Base-by-base conservation (phyloP, 306 rosid genomes). In the Psophocarpus tetragonolobus region DNA sequence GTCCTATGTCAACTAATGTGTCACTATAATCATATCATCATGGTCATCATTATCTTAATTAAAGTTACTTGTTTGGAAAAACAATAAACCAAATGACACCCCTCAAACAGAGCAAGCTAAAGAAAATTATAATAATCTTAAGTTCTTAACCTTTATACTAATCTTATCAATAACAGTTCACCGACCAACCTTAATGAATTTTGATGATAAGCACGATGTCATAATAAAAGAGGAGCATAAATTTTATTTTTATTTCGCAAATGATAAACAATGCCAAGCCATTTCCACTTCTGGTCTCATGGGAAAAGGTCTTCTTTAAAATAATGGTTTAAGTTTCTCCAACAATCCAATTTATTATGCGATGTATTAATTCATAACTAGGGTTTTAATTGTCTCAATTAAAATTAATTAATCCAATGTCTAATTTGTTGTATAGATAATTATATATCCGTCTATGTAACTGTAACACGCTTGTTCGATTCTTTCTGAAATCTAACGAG, bases 121-220 rank as follows among this genome's bases (percentile, higher is more conserved):
- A 44, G 7, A 30, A 15, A 61, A 33, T 23, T 8, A 74, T 61
- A 42, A 74, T 74, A 61, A 29, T 64, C 27, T 62, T 35, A 20
- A 50, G 44, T 18, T 64, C 27, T 62, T 35, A 20, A 50, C 64
- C 41, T 47, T 64, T 63, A 2, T 20, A 18, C 30, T 64, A 64
- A 64, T 64, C 70, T 64, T 64, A 64, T 64, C 70, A 64, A 74
- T 18, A 74, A 60, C 42, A 74, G 79, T 74, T 58, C 44, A 58
- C 58, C 60, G 47, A 62, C 35, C 71, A 45, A 10, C 36, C 48
- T 51, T 47, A 27, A 68, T 51, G 53, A 48, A 76, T 53, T 38
- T 38, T 15, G 81, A 66, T 15, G 81, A 66, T 76, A 50, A 65
- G 74, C 54, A 66, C 56, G 3, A 76, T 65, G 53, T 64, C 65